These are phyloP conservation scores for Skeletonema marinoi DNA, from an alignment of 108 stramenopile species.

Conservation along the genomic window DNA sequence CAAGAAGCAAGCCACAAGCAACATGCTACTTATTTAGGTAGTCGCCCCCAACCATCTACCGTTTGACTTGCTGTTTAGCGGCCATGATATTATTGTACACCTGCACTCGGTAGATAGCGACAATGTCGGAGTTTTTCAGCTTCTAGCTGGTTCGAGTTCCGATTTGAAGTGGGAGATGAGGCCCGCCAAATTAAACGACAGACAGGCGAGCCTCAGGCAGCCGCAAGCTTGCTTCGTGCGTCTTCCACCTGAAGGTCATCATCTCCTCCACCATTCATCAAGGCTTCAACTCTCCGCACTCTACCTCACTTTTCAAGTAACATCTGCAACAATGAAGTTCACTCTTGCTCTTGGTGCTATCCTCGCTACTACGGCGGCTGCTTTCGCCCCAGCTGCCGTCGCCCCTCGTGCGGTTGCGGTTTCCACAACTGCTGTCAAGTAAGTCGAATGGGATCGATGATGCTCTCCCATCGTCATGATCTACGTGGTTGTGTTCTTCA, in stretches of 20 bases:
- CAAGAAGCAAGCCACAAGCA: no score
- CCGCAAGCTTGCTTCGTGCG: not conserved
- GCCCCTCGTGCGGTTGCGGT: slow-evolving; percentile 40
- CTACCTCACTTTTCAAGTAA: slow-evolving; percentile 5
- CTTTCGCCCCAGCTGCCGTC: slow-evolving; percentile 67
- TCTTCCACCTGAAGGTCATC: not conserved
- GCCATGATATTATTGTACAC: no score
- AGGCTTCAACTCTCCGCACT: not conserved
- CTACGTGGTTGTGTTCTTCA: not conserved
- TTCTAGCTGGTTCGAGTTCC: no score
- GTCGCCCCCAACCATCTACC: no score
- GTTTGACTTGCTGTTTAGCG: no score
- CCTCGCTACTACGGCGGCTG: slow-evolving; percentile 73
- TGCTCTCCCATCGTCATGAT: not conserved
- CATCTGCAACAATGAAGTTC: slow-evolving; percentile 76
- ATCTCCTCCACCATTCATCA: not conserved
- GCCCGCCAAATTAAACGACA: not conserved
- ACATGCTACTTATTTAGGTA: no score
- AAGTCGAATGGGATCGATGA: slow-evolving; percentile 6
- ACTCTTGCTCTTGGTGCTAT: slow-evolving; percentile 66
- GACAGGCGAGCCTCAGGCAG: not conserved
- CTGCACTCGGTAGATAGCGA: no score
- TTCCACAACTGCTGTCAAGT: slow-evolving; percentile 35
- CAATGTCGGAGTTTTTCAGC: no score
- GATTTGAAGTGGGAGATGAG: not conserved